Base-by-base conservation (phyloP, 2,329 filamentous ascomycete species). In the Neurospora sp. region DNA sequence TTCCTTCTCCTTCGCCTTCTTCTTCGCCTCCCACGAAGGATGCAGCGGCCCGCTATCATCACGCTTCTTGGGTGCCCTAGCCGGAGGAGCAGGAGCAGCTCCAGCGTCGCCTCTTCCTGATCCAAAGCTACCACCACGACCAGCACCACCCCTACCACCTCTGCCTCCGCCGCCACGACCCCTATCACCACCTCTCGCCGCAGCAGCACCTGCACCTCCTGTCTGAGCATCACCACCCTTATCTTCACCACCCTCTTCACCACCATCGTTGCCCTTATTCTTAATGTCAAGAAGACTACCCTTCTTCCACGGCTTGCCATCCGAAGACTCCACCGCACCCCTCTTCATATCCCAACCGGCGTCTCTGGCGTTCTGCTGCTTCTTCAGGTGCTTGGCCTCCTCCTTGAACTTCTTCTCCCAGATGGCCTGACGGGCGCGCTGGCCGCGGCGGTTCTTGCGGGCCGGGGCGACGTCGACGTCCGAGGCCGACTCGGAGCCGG, bases 361-460 rank as follows among this genome's bases (percentile, higher is more conserved):
- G 67, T 87, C 85, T 12, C 74, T 70, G 5, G 72, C 69, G 11
- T 69, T 67, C 19, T 71, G 52, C 52, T 73, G 66, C 17, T 78
- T 74, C 66, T 79, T 78, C 70, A 89, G 78, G 76, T 93, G 91
- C 74, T 89, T 91, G 1, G 92, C 92, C 72, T 86, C 84, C 15
- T 85, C 83, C 67, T 91, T 91, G 78, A 85, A 95, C 77, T 94
- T 95, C 81, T 92, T 90, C 81, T 95, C 92, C 83, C 89, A 91
- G 70, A 96, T 91, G 33, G 89, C 87, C 77, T 92, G 91, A 8
- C 92, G 87, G n/a, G 90, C 91, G 62, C 89, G 86, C 80, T 96
- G 92, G 3, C 92, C 92, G 66, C 88, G 85, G 28, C 91, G 85
- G 75, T 95, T 94, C 80, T 93, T 94, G 74, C 88, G 87, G 0